Base-by-base conservation (phyloP, 2,329 filamentous ascomycete genomes). In the Xylaria sp. region DNA sequence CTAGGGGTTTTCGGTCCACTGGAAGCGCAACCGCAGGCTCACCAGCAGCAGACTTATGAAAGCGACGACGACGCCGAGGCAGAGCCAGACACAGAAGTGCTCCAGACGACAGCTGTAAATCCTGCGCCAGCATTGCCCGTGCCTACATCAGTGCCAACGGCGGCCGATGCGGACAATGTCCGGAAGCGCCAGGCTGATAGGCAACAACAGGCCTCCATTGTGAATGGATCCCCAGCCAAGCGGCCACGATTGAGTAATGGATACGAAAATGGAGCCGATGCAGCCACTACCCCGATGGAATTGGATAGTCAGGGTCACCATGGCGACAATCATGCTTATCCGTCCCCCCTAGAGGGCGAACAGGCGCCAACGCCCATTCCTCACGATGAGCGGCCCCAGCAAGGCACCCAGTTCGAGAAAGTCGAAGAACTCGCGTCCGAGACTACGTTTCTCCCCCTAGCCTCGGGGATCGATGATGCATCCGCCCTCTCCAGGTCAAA, bases 401-500 rank as follows among this genome's bases (percentile, higher is more conserved):
- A 84, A 69, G 84, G 82, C 70, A 87, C 84, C 8, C 85, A 87
- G 71, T 77, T 85, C 54, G 84, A 86, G 58, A 86, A 86, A 69
- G 82, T 85, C 58, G 77, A 82, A 66, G 84, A 87, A 67, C 78
- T 88, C 57, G 77, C 79, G 52, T 75, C 79, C 34, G 78, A 82
- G 64, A 87, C 84, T n/a, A 82, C 79, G 35, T 87, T 85, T 70
- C 78, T 88, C 61, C 81, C 80, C 64, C 77, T 87, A 65, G 74
- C 72, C 64, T 73, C 69, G 23, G 60, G 60, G 3, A 30, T 61
- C 30, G 59, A 62, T 62, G 69, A 71, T 47, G 60, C 62, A 59
- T 34, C 59, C 37, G 72, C 68, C 61, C 68, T 72, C 60, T 68
- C 70, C 58, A 62, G 65, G 59, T 57, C 54, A 39, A 65, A 64